phyloP scores from a whole-genome alignment of 2,329 filamentous ascomycete genomes.

The Cladosporium sp. region DNA sequence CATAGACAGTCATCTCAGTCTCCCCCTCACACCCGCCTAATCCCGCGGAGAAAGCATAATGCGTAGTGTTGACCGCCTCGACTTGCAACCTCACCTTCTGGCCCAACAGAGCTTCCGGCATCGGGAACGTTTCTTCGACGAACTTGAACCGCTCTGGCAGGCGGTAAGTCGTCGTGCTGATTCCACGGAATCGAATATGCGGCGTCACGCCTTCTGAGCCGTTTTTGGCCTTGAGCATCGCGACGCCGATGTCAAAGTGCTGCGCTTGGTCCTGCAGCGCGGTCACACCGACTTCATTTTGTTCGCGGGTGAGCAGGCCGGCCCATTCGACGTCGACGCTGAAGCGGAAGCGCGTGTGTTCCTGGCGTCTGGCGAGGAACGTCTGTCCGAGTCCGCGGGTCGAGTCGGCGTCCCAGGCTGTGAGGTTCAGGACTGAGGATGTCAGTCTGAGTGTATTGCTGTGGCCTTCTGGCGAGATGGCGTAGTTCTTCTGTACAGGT shows the following conservation, averaged over 20 bases:
- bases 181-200: slow-evolving; percentile 50
- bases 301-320: slow-evolving; percentile 46
- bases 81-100: slow-evolving; percentile 44
- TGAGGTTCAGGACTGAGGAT: slow-evolving; percentile 55
- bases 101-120: slow-evolving; percentile 42
- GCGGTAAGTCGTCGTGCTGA: slow-evolving; percentile 25
- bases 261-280: slow-evolving; percentile 47
- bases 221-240: slow-evolving; percentile 20
- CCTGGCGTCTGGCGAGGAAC: slow-evolving; percentile 57
- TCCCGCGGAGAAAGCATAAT: slow-evolving; percentile 41
- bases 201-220: slow-evolving; percentile 23
- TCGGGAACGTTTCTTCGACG: slow-evolving; percentile 27
- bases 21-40: slow-evolving; percentile 21
- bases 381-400: slow-evolving; percentile 51
- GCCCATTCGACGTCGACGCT: slow-evolving; percentile 49
- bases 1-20: slow-evolving; percentile 17
- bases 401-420: slow-evolving; percentile 53
- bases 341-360: slow-evolving; percentile 56
- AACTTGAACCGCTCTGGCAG: slow-evolving; percentile 22
- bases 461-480: slow-evolving; percentile 45
- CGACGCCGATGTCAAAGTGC: slow-evolving; percentile 49
- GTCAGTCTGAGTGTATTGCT: slow-evolving; percentile 48
- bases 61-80: slow-evolving; percentile 48
- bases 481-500: slow-evolving; percentile 47
- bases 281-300: slow-evolving; percentile 35